Conservation (phyloP, 2,329 filamentous ascomycete species). For the Aspergillus texensis region DNA sequence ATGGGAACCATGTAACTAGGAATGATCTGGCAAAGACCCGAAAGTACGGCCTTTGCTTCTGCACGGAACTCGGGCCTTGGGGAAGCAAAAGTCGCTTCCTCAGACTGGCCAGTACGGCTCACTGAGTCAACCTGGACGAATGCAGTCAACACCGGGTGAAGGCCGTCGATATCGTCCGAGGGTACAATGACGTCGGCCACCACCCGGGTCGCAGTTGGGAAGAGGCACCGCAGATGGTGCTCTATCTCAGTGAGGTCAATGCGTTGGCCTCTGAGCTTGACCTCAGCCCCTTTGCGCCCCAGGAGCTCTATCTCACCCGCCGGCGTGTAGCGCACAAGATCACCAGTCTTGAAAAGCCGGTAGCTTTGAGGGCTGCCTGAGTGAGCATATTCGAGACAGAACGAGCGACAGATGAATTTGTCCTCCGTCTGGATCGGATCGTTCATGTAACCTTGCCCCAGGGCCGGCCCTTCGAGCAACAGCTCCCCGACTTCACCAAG, state of each 20-base stretch:
- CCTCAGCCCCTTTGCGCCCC: background rate
- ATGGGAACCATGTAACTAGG: slow-evolving; percentile 30
- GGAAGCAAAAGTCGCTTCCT: background rate
- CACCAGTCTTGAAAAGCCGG: background rate
- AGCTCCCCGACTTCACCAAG: slow-evolving; percentile 7
- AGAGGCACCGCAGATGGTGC: background rate
- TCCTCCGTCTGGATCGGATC: background rate
- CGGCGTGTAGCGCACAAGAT: background rate
- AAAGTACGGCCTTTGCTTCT: background rate
- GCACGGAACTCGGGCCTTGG: background rate
- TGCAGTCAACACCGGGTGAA: background rate
- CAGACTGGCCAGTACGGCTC: background rate
- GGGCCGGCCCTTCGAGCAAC: slow-evolving; percentile 10
- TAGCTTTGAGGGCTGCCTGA: background rate
- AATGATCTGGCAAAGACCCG: slow-evolving; percentile 6
- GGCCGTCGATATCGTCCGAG: background rate
- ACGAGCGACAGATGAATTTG: background rate
- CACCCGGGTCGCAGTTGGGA: slow-evolving; percentile 6
- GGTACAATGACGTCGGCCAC: background rate
- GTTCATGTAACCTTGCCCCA: slow-evolving; percentile 11
- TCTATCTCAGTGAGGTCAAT: background rate
- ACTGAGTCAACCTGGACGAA: background rate
- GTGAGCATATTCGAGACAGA: background rate
- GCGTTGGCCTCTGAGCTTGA: background rate
- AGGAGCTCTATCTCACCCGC: background rate